Conservation (phyloP, 164 flowering plant genomes). For the Taxillus chinensis region DNA sequence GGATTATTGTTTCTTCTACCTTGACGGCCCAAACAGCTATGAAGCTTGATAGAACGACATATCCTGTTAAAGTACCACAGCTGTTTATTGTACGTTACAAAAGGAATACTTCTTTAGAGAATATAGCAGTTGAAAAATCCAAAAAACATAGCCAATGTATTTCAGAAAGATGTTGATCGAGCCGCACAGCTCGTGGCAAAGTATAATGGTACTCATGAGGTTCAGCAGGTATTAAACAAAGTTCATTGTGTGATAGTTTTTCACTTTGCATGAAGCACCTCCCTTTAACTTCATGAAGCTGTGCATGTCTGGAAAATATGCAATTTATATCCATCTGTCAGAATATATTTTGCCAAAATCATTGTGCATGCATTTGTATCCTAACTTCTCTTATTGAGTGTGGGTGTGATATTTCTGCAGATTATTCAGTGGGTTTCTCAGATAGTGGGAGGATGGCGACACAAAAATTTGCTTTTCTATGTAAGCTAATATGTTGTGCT, state of each 20-base stretch:
- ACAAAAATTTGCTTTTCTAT: constrained; percentile 68
- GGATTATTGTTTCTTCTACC: constrained; percentile 71
- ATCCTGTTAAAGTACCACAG: constrained; percentile 48
- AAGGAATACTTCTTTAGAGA: constrained; percentile 46
- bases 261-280: neutral
- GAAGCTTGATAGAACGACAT: constrained; percentile 89
- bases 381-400: neutral
- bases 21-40: constrained; percentile 53
- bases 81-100: constrained; percentile 74
- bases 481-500: constrained; percentile 30
- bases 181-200: constrained; percentile 85
- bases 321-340: too few species aligned
- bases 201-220: constrained; percentile 67
- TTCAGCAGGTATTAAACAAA: constrained; percentile 36
- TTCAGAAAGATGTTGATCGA: constrained; percentile 44
- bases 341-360: neutral
- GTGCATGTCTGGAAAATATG: too few species aligned
- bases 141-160: constrained; percentile 28
- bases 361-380: neutral
- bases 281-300: neutral
- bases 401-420: constrained; percentile 27
- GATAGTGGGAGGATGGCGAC: constrained; percentile 75
- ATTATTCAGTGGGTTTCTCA: constrained; percentile 71
- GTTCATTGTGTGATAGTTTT: neutral
- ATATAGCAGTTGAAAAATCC: constrained; percentile 26